A percentile compares a stretch with the other conserved stretches of the same genome.
Conservation (phyloP, 75 land plant genomes). For the Picea sitchensis region DNA sequence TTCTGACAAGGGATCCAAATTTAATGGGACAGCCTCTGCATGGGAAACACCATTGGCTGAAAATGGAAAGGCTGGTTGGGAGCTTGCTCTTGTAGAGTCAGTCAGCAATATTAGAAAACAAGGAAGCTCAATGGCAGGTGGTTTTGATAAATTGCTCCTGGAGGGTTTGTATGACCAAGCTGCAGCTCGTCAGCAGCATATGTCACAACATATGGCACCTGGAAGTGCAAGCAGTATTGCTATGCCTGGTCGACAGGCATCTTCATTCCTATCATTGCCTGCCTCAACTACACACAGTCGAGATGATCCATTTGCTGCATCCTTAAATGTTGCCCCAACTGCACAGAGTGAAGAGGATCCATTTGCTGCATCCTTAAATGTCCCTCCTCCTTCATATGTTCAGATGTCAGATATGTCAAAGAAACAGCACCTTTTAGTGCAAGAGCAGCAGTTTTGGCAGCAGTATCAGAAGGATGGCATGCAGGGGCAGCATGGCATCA, state of each 20-base stretch:
- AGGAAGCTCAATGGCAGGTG: conserved; percentile 58
- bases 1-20: neutral
- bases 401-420: conserved; percentile 87
- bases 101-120: conserved; percentile 74
- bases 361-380: conserved; percentile 67
- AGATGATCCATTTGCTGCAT: conserved; percentile 86
- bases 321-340: conserved; percentile 56
- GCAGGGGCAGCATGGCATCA: conserved; percentile 69
- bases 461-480: conserved; percentile 80
- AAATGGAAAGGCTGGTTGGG: conserved; percentile 83
- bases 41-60: conserved; percentile 63
- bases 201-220: conserved; percentile 23
- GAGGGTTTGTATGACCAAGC: conserved; percentile 91
- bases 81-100: conserved; percentile 78
- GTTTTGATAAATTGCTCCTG: conserved; percentile 69
- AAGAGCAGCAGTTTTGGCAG: conserved; percentile 85
- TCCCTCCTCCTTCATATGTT: conserved; percentile 88
- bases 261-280: conserved; percentile 66
- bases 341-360: conserved; percentile 83
- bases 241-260: conserved; percentile 33
- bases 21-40: conserved; percentile 43
- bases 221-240: conserved; percentile 96
- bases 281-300: conserved; percentile 59
- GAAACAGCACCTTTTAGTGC: conserved; percentile 71
- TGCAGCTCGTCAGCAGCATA: conserved; percentile 50